Evolutionary conservation across 1,139 yeast species (phyloP).

Genomic region (Taphrina wiesneri): DNA sequence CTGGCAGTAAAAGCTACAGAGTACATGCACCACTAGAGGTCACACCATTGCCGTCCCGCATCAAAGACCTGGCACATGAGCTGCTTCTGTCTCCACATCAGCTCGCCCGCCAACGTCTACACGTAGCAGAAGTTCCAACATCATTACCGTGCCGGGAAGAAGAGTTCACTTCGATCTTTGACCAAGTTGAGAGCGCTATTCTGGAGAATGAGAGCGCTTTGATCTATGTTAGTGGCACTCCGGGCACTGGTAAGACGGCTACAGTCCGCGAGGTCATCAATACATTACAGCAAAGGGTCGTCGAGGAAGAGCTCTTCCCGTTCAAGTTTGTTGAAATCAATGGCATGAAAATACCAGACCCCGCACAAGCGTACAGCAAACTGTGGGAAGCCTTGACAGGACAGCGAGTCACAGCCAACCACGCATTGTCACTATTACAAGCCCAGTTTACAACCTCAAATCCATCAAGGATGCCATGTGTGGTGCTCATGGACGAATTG

Average conservation of each 20-base stretch:
- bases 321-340: constrained; percentile 84
- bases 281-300: constrained; percentile 54
- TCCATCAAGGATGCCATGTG: constrained; percentile 48
- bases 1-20: constrained; percentile 19
- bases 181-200: constrained; percentile 74
- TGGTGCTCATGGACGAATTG: constrained; percentile 84
- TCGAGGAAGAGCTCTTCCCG: constrained; percentile 54
- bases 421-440: constrained; percentile 62
- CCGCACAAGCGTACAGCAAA: constrained; percentile 79
- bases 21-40: constrained; percentile 36
- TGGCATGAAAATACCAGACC: constrained; percentile 82
- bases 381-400: constrained; percentile 77
- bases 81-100: constrained; percentile 48
- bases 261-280: constrained; percentile 83
- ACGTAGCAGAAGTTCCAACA: constrained; percentile 63
- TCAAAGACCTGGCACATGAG: constrained; percentile 11
- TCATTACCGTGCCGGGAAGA: constrained; percentile 84
- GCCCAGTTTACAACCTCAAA: constrained; percentile 51
- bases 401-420: constrained; percentile 60
- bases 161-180: constrained; percentile 73
- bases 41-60: constrained; percentile 41
- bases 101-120: constrained; percentile 60
- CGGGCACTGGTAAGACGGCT: constrained; percentile 97
- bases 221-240: constrained; percentile 90
- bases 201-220: constrained; percentile 76